phyloP scores from a whole-genome alignment of 495 filamentous ascomycete species.

The Lepidopterella palustris region DNA sequence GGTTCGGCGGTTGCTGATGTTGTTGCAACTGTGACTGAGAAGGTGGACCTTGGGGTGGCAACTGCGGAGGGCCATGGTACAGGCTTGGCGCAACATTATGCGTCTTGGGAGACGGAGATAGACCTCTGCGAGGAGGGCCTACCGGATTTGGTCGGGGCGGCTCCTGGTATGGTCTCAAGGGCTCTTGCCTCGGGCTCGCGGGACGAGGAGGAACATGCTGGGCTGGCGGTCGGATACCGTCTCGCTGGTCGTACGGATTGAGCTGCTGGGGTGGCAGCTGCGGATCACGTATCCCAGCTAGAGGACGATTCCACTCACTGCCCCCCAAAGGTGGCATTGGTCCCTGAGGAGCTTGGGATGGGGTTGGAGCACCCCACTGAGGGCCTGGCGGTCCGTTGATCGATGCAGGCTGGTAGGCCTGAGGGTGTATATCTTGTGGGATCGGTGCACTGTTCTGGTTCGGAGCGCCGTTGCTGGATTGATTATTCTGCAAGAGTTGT shows the following conservation, averaged over 20 bases:
- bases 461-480: slow-evolving; percentile 62
- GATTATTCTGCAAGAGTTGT: slow-evolving; percentile 71
- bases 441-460: slow-evolving; percentile 61
- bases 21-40: slow-evolving; percentile 28
- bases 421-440: slow-evolving; percentile 71
- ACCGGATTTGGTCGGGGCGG: slow-evolving; percentile 49
- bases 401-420: slow-evolving; percentile 40
- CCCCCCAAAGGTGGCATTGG: slow-evolving; percentile 38
- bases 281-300: slow-evolving; percentile 66
- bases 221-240: slow-evolving; percentile 54
- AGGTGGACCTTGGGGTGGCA: slow-evolving; percentile 45
- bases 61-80: slow-evolving; percentile 60
- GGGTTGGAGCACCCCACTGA: slow-evolving; percentile 58
- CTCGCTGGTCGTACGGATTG: slow-evolving; percentile 74
- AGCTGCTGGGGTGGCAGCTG: slow-evolving; percentile 57
- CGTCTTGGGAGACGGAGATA: slow-evolving; percentile 59
- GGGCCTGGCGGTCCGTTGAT: slow-evolving; percentile 68
- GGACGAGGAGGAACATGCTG: slow-evolving; percentile 51
- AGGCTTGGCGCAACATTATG: slow-evolving; percentile 49
- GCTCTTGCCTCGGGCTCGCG: slow-evolving; percentile 53
- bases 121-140: slow-evolving; percentile 40
- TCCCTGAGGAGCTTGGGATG: slow-evolving; percentile 55
- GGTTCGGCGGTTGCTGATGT: slow-evolving; percentile 40
- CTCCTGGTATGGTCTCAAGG: slow-evolving; percentile 68
- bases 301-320: slow-evolving; percentile 65